Base-by-base conservation (phyloP, 371 early-diverging fungal species). In the Furculomyces boomerangus region DNA sequence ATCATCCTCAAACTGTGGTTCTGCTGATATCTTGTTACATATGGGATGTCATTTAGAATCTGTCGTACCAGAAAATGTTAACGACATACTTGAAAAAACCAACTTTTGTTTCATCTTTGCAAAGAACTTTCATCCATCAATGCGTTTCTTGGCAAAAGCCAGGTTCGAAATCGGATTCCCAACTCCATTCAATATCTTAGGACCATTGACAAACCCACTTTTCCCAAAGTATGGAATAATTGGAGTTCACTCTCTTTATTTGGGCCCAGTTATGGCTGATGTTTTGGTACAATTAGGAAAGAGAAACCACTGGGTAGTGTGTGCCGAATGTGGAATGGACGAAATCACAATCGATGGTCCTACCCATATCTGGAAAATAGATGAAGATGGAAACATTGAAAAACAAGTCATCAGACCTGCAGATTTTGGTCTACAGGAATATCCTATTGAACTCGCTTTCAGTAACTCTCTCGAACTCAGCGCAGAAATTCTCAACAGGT, bases 51-150 rank as follows among this genome's bases (percentile, higher is more conserved):
- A 72, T 44, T 74, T 96, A 43, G 69, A 68, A 13, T 68, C 67
- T 26, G 72, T 90, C 1, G 57, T 75, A 22, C 82, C 90, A 2
- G 71, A 72, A 0, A 60, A 76, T 37, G 87, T 90, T 0, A 75
- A 77, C 2, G 59, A 60, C 27, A 70, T 88, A 26, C 50, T 94
- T 16, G 64, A 72, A n/a, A 45, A 68, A 29, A 73, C 76, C 48
- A 76, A 80, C 37, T 96, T 90, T 63, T 90, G 92, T 63, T 94
- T 96, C 63, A 64, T 96, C 54, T 94, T 91, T 61, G 80, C 95
- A 16, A 90, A 85, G 61, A 78, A 71, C 0, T 96, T 86, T 63
- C 93, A 96, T 62, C 92, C 94, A 16, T 81, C 89, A 37, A 88
- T 93, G 91, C 81, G 80, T 49, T 70, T 81, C 47, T 81, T 91